These are phyloP conservation scores for Pluteus cervinus DNA, from an alignment of 768 basidiomycete genomes.

Conservation along the genomic window DNA sequence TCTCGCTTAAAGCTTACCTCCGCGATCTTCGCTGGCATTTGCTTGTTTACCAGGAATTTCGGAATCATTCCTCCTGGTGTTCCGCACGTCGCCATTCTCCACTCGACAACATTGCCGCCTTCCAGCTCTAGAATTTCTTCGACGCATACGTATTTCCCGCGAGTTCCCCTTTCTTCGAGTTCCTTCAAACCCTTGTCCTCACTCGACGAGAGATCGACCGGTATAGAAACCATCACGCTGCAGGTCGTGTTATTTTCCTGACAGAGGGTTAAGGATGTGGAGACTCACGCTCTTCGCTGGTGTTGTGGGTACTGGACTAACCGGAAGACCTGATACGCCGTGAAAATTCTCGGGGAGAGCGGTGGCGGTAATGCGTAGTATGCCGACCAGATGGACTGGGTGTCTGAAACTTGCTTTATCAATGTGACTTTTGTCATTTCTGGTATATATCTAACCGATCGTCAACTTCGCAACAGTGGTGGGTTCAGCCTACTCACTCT, in stretches of 20 bases:
- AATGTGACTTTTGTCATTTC: slow-evolving; percentile 47
- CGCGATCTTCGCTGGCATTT: slow-evolving; percentile 43
- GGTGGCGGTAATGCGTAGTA: slow-evolving; percentile 52
- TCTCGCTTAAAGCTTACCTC: slow-evolving; percentile 37
- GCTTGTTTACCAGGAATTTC: slow-evolving; percentile 38
- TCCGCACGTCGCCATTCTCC: slow-evolving; percentile 56
- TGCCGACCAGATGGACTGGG: slow-evolving; percentile 51
- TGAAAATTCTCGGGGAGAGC: slow-evolving; percentile 57
- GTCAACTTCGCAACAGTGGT: slow-evolving; percentile 1
- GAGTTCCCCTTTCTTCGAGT: slow-evolving; percentile 48
- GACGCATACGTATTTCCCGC: slow-evolving; percentile 48
- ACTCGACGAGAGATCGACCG: slow-evolving; percentile 42
- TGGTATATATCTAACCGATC: slow-evolving; percentile 38
- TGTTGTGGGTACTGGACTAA: slow-evolving; percentile 31
- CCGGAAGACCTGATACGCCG: slow-evolving; percentile 44
- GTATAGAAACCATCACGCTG: slow-evolving; percentile 49
- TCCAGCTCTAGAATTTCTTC: slow-evolving; percentile 49
- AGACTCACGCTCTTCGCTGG: slow-evolving; percentile 39
- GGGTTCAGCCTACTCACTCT: slow-evolving; percentile 29
- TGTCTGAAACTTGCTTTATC: slow-evolving; percentile 47
- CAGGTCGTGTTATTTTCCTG: slow-evolving; percentile 14
- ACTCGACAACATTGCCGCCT: slow-evolving; percentile 47
- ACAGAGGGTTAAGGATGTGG: not conserved
- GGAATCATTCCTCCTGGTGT: slow-evolving; percentile 52
- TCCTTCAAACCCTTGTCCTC: slow-evolving; percentile 39